Evolutionary conservation across 1,139 yeast species (phyloP).

Genomic region (Yamadazyma jaroonii): DNA sequence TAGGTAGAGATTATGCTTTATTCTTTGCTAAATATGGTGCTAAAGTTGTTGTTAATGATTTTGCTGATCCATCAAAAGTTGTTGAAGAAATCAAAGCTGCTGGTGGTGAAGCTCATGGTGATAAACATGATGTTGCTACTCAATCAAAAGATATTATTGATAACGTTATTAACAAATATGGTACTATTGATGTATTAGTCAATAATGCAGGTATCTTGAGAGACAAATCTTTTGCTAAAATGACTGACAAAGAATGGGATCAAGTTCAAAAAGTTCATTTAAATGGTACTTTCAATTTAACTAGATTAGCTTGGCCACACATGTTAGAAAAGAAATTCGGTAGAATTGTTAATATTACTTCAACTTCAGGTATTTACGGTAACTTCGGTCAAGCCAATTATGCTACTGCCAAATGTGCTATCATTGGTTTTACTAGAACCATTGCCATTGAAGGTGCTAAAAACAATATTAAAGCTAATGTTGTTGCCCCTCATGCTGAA

Average conservation of each 20-base stretch:
- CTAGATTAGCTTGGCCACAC: slow-evolving; percentile 92
- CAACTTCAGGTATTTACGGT: slow-evolving; percentile 96
- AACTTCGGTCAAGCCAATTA: slow-evolving; percentile 97
- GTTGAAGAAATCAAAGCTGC: slow-evolving; percentile 76
- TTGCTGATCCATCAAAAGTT: slow-evolving; percentile 69
- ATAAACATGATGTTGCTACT: slow-evolving; percentile 75
- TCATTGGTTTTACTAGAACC: slow-evolving; percentile 81
- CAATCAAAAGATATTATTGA: slow-evolving; percentile 76
- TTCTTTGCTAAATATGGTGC: slow-evolving; percentile 91
- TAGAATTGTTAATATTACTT: slow-evolving; percentile 81
- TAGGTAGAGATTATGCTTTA: slow-evolving; percentile 88
- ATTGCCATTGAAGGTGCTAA: slow-evolving; percentile 89
- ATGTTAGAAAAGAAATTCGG: slow-evolving; percentile 78
- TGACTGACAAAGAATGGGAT: slow-evolving; percentile 84
- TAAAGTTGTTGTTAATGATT: slow-evolving; percentile 91
- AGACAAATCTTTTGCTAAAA: slow-evolving; percentile 83
- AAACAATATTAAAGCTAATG: slow-evolving; percentile 70
- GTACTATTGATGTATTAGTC: slow-evolving; percentile 79
- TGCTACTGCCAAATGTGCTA: slow-evolving; percentile 89
- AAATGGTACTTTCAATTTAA: slow-evolving; percentile 75
- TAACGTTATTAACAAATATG: slow-evolving; percentile 75
- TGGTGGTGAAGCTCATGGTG: slow-evolving; percentile 83
- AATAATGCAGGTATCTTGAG: slow-evolving; percentile 95
- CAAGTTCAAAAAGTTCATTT: slow-evolving; percentile 81
- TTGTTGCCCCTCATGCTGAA: slow-evolving; percentile 96